A percentile compares a stretch with the other conserved stretches of the same genome.
These are phyloP conservation scores for Pseudocohnilembus persalinus DNA, from an alignment of 169 alveolate genomes.

Conservation along the genomic window DNA sequence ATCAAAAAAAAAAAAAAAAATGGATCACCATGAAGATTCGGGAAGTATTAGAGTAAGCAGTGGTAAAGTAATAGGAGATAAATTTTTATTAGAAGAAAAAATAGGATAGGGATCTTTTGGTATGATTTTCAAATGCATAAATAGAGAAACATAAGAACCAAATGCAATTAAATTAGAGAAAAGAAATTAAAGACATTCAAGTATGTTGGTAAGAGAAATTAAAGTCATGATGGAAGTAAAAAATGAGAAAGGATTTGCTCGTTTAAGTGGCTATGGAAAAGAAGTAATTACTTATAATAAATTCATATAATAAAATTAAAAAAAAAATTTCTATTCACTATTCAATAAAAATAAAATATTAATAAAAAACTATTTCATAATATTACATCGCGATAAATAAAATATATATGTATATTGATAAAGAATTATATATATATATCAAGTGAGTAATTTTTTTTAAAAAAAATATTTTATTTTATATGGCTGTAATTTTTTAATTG, in stretches of 20 bases:
- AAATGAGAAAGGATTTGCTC: constrained; percentile 48
- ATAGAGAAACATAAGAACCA: constrained; percentile 43
- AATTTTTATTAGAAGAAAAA: constrained; percentile 55
- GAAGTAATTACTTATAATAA: too few relatives aligned
- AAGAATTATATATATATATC: too few relatives aligned
- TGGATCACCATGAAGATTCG: constrained; percentile 27
- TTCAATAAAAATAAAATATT: too few relatives aligned
- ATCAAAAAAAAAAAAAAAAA: too few relatives aligned
- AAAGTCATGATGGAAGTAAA: constrained; percentile 43
- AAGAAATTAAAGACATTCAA: constrained; percentile 34
- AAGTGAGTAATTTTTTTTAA: neutral
- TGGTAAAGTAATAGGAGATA: constrained; percentile 48
- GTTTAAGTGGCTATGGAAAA: constrained; percentile 51
- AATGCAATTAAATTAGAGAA: constrained; percentile 62
- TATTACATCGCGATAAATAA: too few relatives aligned
- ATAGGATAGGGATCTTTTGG: constrained; percentile 62
- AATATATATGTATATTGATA: too few relatives aligned
- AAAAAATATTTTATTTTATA: too few relatives aligned
- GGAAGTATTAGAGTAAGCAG: constrained; percentile 15
- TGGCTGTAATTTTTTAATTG: too few relatives aligned
- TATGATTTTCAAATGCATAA: constrained; percentile 37
- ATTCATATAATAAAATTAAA: too few relatives aligned
- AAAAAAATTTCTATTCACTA: too few relatives aligned
- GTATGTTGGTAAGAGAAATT: constrained; percentile 38
- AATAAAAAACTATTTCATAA: too few relatives aligned